Conservation (phyloP, 768 basidiomycete species). For the Lactarius deliciosus region DNA sequence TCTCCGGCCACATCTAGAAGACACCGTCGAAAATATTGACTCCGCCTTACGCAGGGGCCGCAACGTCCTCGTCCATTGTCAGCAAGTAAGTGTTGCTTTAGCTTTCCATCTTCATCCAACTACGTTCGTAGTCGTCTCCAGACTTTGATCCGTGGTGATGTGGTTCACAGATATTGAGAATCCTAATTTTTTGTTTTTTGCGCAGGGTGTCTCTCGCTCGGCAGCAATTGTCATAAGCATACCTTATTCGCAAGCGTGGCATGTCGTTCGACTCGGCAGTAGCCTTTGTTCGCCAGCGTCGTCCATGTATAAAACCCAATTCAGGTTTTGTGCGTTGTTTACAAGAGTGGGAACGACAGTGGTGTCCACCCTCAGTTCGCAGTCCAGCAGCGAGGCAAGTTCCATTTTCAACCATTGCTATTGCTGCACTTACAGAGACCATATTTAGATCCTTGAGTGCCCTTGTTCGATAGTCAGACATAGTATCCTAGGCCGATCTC, state of each 20-base stretch:
- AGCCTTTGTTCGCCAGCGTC: slow-evolving; percentile 58
- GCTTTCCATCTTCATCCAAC: slow-evolving; percentile 10
- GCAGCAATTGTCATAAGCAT: slow-evolving; percentile 75
- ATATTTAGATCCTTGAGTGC: slow-evolving; percentile 15
- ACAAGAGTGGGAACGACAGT: slow-evolving; percentile 29
- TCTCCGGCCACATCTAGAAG: slow-evolving; percentile 65
- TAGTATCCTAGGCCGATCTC: slow-evolving; percentile 2
- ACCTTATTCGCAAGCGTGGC: slow-evolving; percentile 70
- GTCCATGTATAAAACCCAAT: slow-evolving; percentile 76
- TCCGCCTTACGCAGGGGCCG: slow-evolving; percentile 55
- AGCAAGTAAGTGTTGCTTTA: slow-evolving; percentile 55
- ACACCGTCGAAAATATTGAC: slow-evolving; percentile 66
- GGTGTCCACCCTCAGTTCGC: slow-evolving; percentile 16
- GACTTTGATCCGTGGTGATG: slow-evolving; percentile 19
- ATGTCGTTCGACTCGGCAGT: slow-evolving; percentile 71
- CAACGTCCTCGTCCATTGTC: slow-evolving; percentile 77
- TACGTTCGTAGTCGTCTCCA: slow-evolving; percentile 19
- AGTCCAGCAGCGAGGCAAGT: slow-evolving; percentile 19
- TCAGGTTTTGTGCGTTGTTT: slow-evolving; percentile 58
- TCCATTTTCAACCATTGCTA: background rate
- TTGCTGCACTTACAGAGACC: background rate
- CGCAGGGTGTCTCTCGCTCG: slow-evolving; percentile 76
- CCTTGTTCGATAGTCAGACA: slow-evolving; percentile 19
- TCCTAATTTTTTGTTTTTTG: background rate
- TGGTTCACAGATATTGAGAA: slow-evolving; percentile 3